Evolutionary conservation across 345 rosid species (phyloP).

Genomic region (Euphorbia peplus): DNA sequence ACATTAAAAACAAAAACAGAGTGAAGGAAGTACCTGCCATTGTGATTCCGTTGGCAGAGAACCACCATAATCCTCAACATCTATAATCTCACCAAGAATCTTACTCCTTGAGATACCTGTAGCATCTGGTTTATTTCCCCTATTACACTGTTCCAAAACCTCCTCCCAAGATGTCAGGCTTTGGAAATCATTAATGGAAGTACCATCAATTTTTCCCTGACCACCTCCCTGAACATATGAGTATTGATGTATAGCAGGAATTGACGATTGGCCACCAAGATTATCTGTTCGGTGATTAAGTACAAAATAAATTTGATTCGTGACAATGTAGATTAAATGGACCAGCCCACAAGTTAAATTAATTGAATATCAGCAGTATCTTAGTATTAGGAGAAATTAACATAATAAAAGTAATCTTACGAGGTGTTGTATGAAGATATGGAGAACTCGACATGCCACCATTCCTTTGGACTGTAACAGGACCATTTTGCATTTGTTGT

Average conservation of each 20-base stretch:
- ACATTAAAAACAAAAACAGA: not conserved
- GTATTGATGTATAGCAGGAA: constrained; percentile 27
- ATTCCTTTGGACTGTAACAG: constrained; percentile 28
- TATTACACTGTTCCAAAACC: constrained; percentile 43
- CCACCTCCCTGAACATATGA: constrained; percentile 38
- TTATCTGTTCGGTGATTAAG: constrained; percentile 34
- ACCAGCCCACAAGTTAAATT: not conserved
- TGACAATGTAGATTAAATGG: constrained; percentile 2
- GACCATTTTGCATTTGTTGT: constrained; percentile 38
- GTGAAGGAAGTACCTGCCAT: constrained; percentile 58
- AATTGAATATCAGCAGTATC: not conserved
- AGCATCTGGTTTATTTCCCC: constrained; percentile 32
- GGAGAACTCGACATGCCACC: constrained; percentile 25
- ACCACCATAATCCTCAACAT: constrained; percentile 36
- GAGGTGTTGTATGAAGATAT: constrained; percentile 28
- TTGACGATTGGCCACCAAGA: constrained; percentile 33
- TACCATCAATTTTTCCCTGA: constrained; percentile 26
- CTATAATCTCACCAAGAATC: constrained; percentile 34
- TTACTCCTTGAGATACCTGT: constrained; percentile 31
- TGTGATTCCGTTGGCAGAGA: constrained; percentile 45
- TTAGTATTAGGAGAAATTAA: not conserved
- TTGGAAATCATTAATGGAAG: constrained; percentile 38
- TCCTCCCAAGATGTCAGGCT: constrained; percentile 66
- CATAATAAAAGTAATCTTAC: constrained; percentile 21
- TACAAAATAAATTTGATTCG: constrained; percentile 17